A percentile compares a stretch with the other conserved stretches of the same genome.
These are phyloP conservation scores for Xylaria sp. DNA, from an alignment of 2,329 filamentous ascomycete species.

Conservation along the genomic window DNA sequence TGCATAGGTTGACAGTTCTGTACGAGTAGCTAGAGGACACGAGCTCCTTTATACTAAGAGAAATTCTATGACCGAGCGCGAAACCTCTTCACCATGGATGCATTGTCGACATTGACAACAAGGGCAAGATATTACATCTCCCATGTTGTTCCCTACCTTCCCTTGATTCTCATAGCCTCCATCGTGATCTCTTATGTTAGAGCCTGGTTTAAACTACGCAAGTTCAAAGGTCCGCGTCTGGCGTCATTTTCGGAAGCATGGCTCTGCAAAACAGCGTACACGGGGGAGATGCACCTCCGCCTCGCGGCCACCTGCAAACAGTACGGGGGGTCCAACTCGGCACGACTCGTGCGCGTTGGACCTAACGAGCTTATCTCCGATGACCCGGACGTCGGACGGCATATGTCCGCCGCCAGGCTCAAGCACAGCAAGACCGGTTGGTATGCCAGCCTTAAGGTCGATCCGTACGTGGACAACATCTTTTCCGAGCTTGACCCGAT, in stretches of 20 bases:
- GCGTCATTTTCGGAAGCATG: background rate
- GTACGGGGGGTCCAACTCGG: background rate
- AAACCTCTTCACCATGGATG: background rate
- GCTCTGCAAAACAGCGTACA: background rate
- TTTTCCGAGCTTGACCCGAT: background rate
- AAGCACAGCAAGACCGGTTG: background rate
- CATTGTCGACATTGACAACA: background rate
- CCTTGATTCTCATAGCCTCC: background rate
- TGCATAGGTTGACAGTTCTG: background rate
- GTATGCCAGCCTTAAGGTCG: background rate
- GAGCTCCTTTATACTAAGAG: background rate
- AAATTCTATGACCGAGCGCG: background rate
- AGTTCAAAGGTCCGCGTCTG: background rate
- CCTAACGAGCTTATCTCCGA: background rate
- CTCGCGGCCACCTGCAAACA: background rate
- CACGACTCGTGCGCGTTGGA: background rate
- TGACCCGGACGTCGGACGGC: background rate
- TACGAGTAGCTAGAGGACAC: background rate
- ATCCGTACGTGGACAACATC: background rate
- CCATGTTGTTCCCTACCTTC: background rate
- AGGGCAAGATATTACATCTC: background rate
- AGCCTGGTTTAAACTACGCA: background rate
- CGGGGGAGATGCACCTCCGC: background rate
- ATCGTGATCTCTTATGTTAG: background rate
- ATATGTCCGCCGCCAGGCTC: background rate